These are phyloP conservation scores for Hyaloscypha finlandica DNA, from an alignment of 495 filamentous ascomycete species.

Conservation along the genomic window DNA sequence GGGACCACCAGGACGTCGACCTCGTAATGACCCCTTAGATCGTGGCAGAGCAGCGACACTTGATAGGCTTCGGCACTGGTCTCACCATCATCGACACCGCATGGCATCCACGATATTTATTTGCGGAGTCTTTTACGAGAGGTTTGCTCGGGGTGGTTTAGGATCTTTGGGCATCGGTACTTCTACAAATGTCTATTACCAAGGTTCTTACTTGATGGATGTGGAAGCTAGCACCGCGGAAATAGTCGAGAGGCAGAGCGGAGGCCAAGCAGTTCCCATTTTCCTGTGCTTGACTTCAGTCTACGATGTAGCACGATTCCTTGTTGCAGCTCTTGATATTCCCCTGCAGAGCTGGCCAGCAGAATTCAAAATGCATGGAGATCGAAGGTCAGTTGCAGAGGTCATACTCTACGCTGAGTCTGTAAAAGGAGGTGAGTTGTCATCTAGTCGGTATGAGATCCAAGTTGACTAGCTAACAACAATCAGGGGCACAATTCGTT, in stretches of 20 bases:
- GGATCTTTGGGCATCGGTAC: constrained; percentile 53
- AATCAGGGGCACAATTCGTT: constrained; percentile 17
- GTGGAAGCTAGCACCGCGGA: constrained; percentile 55
- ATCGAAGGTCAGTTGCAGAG: constrained; percentile 55
- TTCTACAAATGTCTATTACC: constrained; percentile 46
- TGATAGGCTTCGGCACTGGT: constrained; percentile 53
- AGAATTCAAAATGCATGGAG: constrained; percentile 67
- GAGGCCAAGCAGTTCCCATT: constrained; percentile 52
- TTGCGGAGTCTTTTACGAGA: constrained; percentile 77
- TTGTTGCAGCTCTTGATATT: constrained; percentile 61
- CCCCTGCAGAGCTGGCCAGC: constrained; percentile 62
- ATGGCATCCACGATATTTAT: constrained; percentile 69
- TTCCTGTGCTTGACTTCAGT: constrained; percentile 60
- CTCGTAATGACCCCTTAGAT: constrained; percentile 45
- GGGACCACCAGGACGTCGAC: constrained; percentile 48
- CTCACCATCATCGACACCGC: constrained; percentile 40
- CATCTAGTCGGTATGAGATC: neutral
- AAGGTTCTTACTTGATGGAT: constrained; percentile 67
- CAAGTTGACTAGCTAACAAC: neutral
- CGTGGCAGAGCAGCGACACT: constrained; percentile 60
- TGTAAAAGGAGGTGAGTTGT: constrained; percentile 28
- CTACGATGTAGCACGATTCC: constrained; percentile 65
- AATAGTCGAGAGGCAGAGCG: constrained; percentile 52
- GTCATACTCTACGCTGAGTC: constrained; percentile 39
- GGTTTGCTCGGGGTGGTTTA: constrained; percentile 67